These are phyloP conservation scores for Adenanthera pavonina DNA, from an alignment of 306 rosid genomes.

Conservation along the genomic window DNA sequence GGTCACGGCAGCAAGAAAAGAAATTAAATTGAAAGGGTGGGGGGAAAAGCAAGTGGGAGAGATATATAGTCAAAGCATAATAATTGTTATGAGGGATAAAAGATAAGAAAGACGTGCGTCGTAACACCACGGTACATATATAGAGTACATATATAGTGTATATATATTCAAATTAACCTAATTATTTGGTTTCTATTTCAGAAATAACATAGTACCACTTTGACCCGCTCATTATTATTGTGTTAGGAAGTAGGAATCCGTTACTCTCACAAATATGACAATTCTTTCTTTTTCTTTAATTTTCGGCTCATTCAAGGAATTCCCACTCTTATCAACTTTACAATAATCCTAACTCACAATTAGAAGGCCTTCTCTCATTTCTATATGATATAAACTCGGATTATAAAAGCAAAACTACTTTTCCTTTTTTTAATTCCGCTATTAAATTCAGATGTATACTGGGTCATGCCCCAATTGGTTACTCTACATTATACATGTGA, in stretches of 20 bases:
- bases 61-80: no score
- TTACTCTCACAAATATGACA: constrained; percentile 23
- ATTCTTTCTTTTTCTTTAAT: neutral
- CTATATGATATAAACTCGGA: neutral
- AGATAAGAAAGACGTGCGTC: no score
- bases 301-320: neutral
- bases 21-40: no score
- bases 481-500: neutral
- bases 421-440: neutral
- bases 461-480: neutral
- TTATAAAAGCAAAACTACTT: neutral
- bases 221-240: neutral
- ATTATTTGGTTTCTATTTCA: no score
- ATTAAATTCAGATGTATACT: neutral
- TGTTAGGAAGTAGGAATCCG: constrained; percentile 36
- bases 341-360: neutral
- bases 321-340: neutral
- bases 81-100: no score
- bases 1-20: no score
- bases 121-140: no score
- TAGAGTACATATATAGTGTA: no score
- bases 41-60: no score
- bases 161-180: no score
- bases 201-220: neutral
- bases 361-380: neutral